These are phyloP conservation scores for Vigna radiata DNA, from an alignment of 306 rosid genomes.

Conservation along the genomic window DNA sequence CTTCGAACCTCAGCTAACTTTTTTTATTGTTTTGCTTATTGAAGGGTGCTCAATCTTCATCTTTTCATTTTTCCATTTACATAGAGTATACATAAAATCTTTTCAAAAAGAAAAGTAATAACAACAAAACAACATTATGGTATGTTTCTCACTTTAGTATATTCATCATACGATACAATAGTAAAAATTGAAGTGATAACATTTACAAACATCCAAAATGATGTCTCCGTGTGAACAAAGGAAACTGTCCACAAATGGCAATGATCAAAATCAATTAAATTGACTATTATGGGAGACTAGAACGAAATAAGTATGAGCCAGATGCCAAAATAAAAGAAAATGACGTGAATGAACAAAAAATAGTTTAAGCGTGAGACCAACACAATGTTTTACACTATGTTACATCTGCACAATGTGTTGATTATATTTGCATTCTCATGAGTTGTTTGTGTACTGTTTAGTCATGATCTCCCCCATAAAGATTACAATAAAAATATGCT, in stretches of 20 bases:
- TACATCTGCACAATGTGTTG: slow-evolving; percentile 29
- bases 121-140: neutral
- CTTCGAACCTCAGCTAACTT: neutral
- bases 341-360: neutral
- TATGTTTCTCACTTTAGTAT: neutral
- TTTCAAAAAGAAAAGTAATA: neutral
- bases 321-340: slow-evolving; percentile 4
- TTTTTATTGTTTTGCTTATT: neutral
- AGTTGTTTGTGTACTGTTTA: neutral
- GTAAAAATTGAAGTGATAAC: neutral
- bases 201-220: neutral
- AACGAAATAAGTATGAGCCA: neutral
- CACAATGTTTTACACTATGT: slow-evolving; percentile 10
- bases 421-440: slow-evolving; percentile 20
- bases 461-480: slow-evolving; percentile 29
- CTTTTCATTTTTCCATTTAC: neutral
- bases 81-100: neutral
- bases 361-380: neutral
- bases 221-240: neutral
- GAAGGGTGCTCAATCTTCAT: neutral
- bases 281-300: neutral
- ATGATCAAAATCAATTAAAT: neutral
- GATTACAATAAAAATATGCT: slow-evolving; percentile 16
- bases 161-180: neutral
- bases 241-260: neutral